phyloP scores from a whole-genome alignment of 2,329 filamentous ascomycete species.

The Colletotrichum sp. region DNA sequence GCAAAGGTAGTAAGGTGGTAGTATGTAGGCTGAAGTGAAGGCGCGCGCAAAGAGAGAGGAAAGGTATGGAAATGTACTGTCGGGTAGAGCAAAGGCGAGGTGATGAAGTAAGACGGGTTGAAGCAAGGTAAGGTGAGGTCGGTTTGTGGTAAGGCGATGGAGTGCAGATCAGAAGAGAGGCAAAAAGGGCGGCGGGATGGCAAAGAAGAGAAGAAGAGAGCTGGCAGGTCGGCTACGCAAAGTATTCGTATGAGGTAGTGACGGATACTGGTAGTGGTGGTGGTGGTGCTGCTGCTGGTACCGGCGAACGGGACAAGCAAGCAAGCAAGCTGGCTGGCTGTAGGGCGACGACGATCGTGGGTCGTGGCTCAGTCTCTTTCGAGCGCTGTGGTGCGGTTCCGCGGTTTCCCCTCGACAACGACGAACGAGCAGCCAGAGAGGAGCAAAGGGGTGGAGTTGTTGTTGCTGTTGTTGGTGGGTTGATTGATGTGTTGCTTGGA shows the following conservation, averaged over 20 bases:
- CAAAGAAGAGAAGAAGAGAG: neutral
- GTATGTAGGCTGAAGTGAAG: constrained; percentile 22
- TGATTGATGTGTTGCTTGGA: neutral
- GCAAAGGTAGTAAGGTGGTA: neutral
- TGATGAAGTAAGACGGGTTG: neutral
- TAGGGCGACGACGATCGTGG: neutral
- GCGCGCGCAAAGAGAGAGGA: neutral
- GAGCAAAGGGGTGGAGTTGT: neutral
- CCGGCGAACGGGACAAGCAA: neutral
- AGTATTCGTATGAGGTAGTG: neutral
- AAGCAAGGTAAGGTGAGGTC: neutral
- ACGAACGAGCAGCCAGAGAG: neutral
- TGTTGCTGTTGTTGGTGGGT: neutral
- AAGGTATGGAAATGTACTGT: neutral
- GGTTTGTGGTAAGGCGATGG: neutral
- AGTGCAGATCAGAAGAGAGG: constrained; percentile 2
- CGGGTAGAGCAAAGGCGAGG: neutral
- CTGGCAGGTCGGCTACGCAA: neutral
- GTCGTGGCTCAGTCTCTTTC: constrained; percentile 12
- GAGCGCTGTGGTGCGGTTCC: neutral
- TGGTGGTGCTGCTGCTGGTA: neutral
- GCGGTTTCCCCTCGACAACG: constrained; percentile 6
- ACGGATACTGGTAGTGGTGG: neutral
- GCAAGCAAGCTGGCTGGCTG: neutral
- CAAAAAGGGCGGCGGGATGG: neutral